phyloP scores from a whole-genome alignment of 1,284 basidiomycete species.

The Hemileia vastatrix region DNA sequence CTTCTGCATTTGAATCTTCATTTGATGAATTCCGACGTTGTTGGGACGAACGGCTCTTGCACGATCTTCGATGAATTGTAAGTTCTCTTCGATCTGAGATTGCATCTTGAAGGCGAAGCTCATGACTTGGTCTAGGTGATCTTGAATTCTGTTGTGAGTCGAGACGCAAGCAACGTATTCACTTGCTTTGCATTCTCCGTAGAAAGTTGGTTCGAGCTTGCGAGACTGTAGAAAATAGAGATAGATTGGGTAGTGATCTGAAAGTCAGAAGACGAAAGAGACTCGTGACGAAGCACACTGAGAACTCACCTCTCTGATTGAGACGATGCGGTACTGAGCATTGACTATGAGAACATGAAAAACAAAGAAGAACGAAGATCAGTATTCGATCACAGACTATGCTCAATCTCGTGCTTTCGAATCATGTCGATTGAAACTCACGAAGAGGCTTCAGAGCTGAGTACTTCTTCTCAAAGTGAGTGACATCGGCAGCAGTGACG shows the following conservation, averaged over 20 bases:
- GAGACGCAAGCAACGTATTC: neutral
- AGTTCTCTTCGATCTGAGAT: neutral
- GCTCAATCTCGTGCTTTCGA: too few relatives aligned
- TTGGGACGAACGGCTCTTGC: neutral
- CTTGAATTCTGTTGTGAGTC: neutral
- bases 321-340: neutral
- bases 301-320: neutral
- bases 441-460: neutral
- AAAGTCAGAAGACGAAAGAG: neutral
- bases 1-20: too few relatives aligned
- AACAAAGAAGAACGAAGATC: too few relatives aligned
- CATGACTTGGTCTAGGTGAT: neutral
- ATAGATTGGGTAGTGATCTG: neutral
- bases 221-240: neutral
- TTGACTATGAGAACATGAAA: too few relatives aligned
- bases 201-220: neutral
- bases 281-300: neutral
- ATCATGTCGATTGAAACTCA: neutral
- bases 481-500: neutral
- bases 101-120: neutral
- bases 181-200: neutral
- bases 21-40: too few relatives aligned
- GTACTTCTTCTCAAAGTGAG: neutral
- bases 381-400: too few relatives aligned
- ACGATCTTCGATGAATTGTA: neutral